phyloP scores from a whole-genome alignment of 2,329 filamentous ascomycete species.

The Colletotrichum spaethianum region DNA sequence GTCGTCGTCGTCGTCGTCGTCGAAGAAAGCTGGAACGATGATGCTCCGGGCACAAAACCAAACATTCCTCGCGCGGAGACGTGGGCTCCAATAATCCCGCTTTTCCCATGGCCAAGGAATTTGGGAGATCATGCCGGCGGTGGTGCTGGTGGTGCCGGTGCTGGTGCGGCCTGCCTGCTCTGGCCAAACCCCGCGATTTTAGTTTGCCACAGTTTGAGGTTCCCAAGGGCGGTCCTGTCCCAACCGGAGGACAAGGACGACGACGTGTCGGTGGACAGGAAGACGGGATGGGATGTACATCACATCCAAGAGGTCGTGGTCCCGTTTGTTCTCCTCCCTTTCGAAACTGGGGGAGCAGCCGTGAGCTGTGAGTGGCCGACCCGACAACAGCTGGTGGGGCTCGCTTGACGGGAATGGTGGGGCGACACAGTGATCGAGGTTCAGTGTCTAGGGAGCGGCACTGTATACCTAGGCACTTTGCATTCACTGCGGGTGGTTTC shows the following conservation, averaged over 20 bases:
- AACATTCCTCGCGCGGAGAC: not conserved
- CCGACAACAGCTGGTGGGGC: not conserved
- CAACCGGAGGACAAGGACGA: not conserved
- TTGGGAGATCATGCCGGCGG: not conserved
- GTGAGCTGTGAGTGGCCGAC: slow-evolving; percentile 11
- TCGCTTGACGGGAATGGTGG: slow-evolving; percentile 31
- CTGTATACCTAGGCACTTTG: not conserved
- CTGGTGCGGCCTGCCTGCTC: not conserved
- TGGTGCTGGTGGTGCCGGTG: not conserved
- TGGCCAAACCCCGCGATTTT: slow-evolving; percentile 34
- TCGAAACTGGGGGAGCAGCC: slow-evolving; percentile 37
- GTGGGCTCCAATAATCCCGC: slow-evolving; percentile 1
- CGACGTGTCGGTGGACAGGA: not conserved
- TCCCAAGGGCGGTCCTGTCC: slow-evolving; percentile 18
- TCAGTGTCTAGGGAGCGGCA: rapidly evolving
- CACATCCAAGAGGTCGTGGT: not conserved
- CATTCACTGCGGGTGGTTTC: not conserved
- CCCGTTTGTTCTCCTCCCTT: slow-evolving; percentile 28
- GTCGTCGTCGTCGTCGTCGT: too few species aligned
- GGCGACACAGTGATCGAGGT: not conserved
- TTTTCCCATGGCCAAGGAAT: not conserved
- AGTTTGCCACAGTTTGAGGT: slow-evolving; percentile 39
- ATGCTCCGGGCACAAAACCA: not conserved
- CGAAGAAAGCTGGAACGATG: not conserved
- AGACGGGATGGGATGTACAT: not conserved